These are phyloP conservation scores for Botrytis fragariae DNA, from an alignment of 2,329 filamentous ascomycete genomes.

Conservation along the genomic window DNA sequence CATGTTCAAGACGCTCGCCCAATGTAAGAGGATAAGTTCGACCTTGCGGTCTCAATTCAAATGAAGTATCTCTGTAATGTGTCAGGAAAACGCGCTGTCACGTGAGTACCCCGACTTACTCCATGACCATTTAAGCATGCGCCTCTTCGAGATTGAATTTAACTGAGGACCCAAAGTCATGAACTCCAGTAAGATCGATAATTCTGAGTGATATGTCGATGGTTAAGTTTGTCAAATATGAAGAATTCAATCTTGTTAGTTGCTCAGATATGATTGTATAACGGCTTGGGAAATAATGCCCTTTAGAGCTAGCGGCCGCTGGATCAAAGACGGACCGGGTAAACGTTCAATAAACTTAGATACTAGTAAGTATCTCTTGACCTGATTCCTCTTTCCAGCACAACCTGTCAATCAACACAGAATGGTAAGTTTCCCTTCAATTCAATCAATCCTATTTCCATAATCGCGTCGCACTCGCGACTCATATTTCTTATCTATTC, in stretches of 20 bases:
- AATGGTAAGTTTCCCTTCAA: not conserved
- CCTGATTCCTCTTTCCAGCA: not conserved
- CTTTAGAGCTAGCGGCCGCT: conserved; percentile 7
- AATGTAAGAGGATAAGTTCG: conserved; percentile 29
- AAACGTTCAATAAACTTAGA: not conserved
- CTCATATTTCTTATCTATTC: not conserved
- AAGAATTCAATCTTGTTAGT: not conserved
- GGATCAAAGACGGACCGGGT: conserved; percentile 18
- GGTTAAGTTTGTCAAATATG: not conserved
- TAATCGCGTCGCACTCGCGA: not conserved
- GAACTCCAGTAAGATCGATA: not conserved
- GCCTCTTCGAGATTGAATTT: not conserved
- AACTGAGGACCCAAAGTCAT: not conserved
- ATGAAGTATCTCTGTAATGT: conserved; percentile 5
- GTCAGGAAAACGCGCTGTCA: conserved; percentile 12
- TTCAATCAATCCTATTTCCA: not conserved
- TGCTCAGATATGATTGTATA: not conserved
- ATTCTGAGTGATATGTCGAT: not conserved
- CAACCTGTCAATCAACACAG: not conserved
- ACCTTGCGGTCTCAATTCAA: conserved; percentile 18
- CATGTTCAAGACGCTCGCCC: conserved; percentile 30
- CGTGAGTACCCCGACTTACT: conserved; percentile 14
- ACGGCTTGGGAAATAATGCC: not conserved
- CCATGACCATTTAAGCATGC: not conserved
- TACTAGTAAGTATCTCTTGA: not conserved